A percentile compares a stretch with the other conserved stretches of the same genome.
phyloP scores from a whole-genome alignment of 352 stramenopile genomes.

The Pythium utonaiense region DNA sequence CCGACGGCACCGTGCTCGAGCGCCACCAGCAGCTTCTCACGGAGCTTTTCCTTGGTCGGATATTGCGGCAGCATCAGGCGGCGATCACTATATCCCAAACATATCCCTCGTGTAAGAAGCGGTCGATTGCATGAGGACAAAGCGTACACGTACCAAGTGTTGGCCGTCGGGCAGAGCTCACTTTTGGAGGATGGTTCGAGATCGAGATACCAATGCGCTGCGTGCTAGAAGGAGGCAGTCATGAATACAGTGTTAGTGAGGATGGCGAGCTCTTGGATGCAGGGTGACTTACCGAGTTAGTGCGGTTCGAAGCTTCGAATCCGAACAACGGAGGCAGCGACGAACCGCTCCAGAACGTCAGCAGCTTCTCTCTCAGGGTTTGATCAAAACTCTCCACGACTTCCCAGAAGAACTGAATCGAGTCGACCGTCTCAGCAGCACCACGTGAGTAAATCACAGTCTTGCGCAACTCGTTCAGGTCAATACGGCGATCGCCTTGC shows the following conservation, averaged over 20 bases:
- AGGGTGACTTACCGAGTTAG: conserved; percentile 42
- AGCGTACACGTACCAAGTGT: conserved; percentile 54
- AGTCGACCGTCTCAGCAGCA: conserved; percentile 33
- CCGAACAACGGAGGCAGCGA: conserved; percentile 66
- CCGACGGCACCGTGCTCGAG: conserved; percentile 59
- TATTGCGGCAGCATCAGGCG: conserved; percentile 72
- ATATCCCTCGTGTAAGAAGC: neutral
- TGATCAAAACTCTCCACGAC: conserved; percentile 64
- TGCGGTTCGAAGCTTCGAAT: conserved; percentile 53
- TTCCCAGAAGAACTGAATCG: conserved; percentile 60
- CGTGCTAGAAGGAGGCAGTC: conserved; percentile 37
- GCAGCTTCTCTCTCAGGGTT: conserved; percentile 39
- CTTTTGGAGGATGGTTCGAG: conserved; percentile 45
- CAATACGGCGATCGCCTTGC: conserved; percentile 45
- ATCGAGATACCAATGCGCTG: conserved; percentile 65
- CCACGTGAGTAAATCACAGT: conserved; percentile 57
- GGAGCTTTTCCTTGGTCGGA: conserved; percentile 40
- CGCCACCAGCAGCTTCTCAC: conserved; percentile 59
- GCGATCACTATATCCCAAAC: conserved; percentile 39
- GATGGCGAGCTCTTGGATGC: neutral
- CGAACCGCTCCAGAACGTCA: conserved; percentile 81
- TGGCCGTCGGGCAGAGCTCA: conserved; percentile 59
- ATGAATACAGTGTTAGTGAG: neutral
- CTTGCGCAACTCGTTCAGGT: conserved; percentile 49
- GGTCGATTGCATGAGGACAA: too few species aligned